Evolutionary conservation across 2,329 filamentous ascomycete species (phyloP).

Genomic region (Rhynchosporium agropyri): DNA sequence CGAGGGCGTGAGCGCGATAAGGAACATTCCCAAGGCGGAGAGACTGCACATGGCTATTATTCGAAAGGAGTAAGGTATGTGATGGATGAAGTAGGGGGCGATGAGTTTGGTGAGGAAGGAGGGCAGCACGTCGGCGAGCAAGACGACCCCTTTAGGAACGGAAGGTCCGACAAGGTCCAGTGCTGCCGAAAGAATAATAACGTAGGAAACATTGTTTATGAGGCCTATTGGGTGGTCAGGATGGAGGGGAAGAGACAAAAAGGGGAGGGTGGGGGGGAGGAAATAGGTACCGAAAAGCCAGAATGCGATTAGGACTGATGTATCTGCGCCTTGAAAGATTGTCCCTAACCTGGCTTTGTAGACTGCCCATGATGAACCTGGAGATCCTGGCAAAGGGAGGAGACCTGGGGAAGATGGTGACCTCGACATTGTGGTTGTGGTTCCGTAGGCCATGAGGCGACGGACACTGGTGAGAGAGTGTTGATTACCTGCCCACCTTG

Average conservation of each 20-base stretch:
- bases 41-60: conserved; percentile 73
- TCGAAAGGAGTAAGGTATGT: conserved; percentile 76
- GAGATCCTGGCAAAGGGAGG: conserved; percentile 60
- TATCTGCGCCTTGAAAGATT: conserved; percentile 68
- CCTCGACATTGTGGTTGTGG: conserved; percentile 28
- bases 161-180: conserved; percentile 88
- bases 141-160: conserved; percentile 87
- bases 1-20: conserved; percentile 78
- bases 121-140: conserved; percentile 89
- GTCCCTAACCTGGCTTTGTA: conserved; percentile 67
- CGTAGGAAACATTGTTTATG: conserved; percentile 98
- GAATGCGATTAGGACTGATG: conserved; percentile 76
- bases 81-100: conserved; percentile 92
- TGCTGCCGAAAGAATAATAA: conserved; percentile 92
- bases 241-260: not conserved
- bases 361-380: conserved; percentile 70
- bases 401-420: conserved; percentile 42
- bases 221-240: conserved; percentile 58
- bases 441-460: conserved; percentile 19
- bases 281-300: conserved; percentile 81
- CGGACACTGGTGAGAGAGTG: not conserved
- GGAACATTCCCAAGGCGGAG: conserved; percentile 83
- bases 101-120: conserved; percentile 86
- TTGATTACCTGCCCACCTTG: not conserved
- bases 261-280: not conserved